Evolutionary conservation across 1,139 yeast species (phyloP), one percentile per base, ranked within the genome.

Genomic region (Kazachstania sp.): DNA sequence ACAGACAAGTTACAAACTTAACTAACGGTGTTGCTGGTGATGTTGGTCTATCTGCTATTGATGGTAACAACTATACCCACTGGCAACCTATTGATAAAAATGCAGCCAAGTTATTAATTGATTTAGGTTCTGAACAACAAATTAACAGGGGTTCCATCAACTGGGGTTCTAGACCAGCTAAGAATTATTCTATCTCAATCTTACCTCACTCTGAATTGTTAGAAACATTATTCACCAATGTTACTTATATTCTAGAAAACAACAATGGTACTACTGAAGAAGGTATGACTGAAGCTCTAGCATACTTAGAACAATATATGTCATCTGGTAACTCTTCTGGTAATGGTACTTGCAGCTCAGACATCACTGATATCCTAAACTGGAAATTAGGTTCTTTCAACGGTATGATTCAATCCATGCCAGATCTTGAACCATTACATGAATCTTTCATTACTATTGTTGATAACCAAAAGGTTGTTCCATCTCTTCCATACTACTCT

Each of bases 11-110:
- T 29, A 75, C 84, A 1, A 68, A 70, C 19, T 68, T 79, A 47
- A 70, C 73, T 8, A 73, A 74, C 30, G 83, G 92, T 45, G 76
- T 75, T 13, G 75, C 73, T 47, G 95, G 94, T 5, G 88, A 83
- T 56, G 74, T 78, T 30, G 68, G 83, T 1, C 64, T 72, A 32
- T 75, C 83, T 51, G 75, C 83, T 19, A 73, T 81, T 47, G 95
- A 86, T 63, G 95, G 95, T 11, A 87, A 84, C 59, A 83, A 83
- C 56, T 77, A 80, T 49, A 86, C 95, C 0, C 77, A 74, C 52
- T 86, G 95, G 95, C 88, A 84, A 49, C 68, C 81, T 20, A 67
- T 69, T 12, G 54, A 63, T 36, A 69, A 71, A 51, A 55, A 55
- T 3, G 60, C 64, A 1, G 70, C 71, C 2, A 63, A 58, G 55